phyloP scores from a whole-genome alignment of 371 early-diverging fungal species.

The Aphelidium insulamus region DNA sequence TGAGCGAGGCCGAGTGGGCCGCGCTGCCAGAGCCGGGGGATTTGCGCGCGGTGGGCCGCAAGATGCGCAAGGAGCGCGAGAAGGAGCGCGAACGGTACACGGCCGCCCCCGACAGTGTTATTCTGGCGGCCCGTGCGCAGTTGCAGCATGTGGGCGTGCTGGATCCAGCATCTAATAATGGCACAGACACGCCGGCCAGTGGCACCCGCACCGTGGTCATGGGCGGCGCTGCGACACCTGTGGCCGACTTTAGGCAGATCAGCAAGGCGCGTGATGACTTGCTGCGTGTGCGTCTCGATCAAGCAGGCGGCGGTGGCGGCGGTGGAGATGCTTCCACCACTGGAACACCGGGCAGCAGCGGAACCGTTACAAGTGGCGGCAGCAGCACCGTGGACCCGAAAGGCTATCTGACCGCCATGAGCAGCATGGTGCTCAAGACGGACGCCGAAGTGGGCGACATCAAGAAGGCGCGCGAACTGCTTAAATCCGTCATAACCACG shows the following conservation, averaged over 20 bases:
- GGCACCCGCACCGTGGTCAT: constrained; percentile 15
- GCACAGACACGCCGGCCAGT: constrained; percentile 9
- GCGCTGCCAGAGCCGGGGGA: constrained; percentile 80
- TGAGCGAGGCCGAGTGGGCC: constrained; percentile 75
- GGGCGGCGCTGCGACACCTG: constrained; percentile 24
- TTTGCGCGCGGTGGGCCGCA: too few relatives aligned
- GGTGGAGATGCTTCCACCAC: too few relatives aligned
- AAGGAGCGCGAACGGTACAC: constrained; percentile 48
- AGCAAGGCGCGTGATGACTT: constrained; percentile 83
- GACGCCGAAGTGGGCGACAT: constrained; percentile 85
- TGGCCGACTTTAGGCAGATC: constrained; percentile 74
- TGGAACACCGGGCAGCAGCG: constrained; percentile 4
- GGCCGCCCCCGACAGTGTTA: constrained; percentile 63
- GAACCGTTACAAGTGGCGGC: constrained; percentile 43
- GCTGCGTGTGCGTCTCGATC: constrained; percentile 66
- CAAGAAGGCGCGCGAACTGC: constrained; percentile 65
- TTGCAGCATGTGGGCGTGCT: constrained; percentile 19
- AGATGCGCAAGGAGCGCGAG: constrained; percentile 47
- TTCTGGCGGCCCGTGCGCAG: constrained; percentile 17
- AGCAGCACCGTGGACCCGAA: constrained; percentile 73
- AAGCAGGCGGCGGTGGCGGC: constrained; percentile 22
- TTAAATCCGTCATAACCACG: constrained; percentile 68
- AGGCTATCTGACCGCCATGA: constrained; percentile 82
- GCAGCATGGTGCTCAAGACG: constrained; percentile 51
- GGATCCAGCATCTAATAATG: constrained; percentile 15